phyloP scores from a whole-genome alignment of 208 protist species.

The Vickermania ingenoplastis region DNA sequence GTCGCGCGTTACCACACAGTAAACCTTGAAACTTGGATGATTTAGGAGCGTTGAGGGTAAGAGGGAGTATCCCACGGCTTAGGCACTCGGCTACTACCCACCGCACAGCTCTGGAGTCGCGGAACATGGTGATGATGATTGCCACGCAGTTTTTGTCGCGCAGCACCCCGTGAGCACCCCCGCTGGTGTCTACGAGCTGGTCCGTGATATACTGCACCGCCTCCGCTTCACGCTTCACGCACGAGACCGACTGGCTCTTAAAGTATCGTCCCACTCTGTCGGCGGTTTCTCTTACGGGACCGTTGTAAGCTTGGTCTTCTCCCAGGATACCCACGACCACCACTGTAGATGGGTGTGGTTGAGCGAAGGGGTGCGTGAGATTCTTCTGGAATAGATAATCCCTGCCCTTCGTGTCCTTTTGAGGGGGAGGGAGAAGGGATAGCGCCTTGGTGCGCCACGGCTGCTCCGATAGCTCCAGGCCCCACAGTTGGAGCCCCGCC shows the following conservation, averaged over 20 bases:
- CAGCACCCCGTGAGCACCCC: background rate
- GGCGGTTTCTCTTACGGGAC: background rate
- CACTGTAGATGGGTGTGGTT: constrained; percentile 41
- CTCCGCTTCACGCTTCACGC: constrained; percentile 35
- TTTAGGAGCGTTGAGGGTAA: constrained; percentile 31
- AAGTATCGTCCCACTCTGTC: constrained; percentile 20
- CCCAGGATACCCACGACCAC: constrained; percentile 51
- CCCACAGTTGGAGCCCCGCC: constrained; percentile 47
- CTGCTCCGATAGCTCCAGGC: constrained; percentile 28
- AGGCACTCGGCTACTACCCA: constrained; percentile 78
- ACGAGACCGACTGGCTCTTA: constrained; percentile 22
- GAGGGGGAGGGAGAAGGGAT: constrained; percentile 51
- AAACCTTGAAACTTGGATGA: constrained; percentile 23
- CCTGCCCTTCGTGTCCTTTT: constrained; percentile 12
- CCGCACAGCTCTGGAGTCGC: constrained; percentile 44
- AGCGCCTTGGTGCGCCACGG: constrained; percentile 39
- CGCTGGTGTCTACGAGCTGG: constrained; percentile 10
- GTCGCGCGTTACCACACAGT: constrained; percentile 24
- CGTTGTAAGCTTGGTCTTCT: background rate
- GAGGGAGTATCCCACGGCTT: constrained; percentile 51
- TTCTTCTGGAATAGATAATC: background rate
- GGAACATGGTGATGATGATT: constrained; percentile 48
- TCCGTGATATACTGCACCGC: constrained; percentile 50
- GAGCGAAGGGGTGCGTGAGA: constrained; percentile 1
- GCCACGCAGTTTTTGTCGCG: constrained; percentile 46